Conservation (phyloP, 345 rosid genomes). For the Citrus sinensis region DVS_A1.0 CM039164.1:25250001-25250500, state of each 20-base stretch:
- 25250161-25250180: not conserved
- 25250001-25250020: slow-evolving; percentile 6
- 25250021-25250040: slow-evolving; percentile 5
- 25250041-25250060: slow-evolving; percentile 5
- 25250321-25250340: not conserved
- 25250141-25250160: not conserved
- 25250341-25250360: not conserved
- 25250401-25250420: not conserved
- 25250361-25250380: not conserved
- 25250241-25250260: not conserved
- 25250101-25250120: slow-evolving; percentile 9
- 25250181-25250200: not conserved
- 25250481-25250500: not conserved
- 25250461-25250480: not conserved
- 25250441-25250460: not conserved
- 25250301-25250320: not conserved
- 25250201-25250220: slow-evolving; percentile 2
- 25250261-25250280: not conserved
- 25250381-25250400: not conserved
- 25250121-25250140: not conserved
- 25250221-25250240: not conserved
- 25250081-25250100: slow-evolving; percentile 25
- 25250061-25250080: slow-evolving; percentile 16
- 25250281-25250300: slow-evolving; percentile 13
- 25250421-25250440: not conserved